Evolutionary conservation across 1,139 yeast genomes (phyloP), one percentile per base, ranked within the genome.

Genomic region (Yamadazyma oceani): DNA sequence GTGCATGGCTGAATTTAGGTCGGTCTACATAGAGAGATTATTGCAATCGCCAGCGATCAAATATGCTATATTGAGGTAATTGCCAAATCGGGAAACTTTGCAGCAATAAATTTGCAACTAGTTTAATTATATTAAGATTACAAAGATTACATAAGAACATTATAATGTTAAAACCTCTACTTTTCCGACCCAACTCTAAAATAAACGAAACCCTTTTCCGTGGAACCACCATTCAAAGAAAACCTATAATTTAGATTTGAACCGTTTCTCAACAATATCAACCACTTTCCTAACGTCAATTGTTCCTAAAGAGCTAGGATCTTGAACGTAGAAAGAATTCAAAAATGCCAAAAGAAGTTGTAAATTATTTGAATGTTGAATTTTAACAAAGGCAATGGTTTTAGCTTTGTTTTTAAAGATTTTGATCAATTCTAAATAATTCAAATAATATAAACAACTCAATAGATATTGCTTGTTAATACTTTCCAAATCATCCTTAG

Each of bases 381-480:
- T 56, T 36, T 60, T 55, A 17, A 70, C 75, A 50, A 56, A 69
- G 7, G 76, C 75, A 39, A 61, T 59, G 4, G 74, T 70, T 42
- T 65, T 66, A 11, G 71, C 56, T 53, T 68, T 69, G 50, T 70
- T 69, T 48, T 69, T 70, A 47, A 66, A 62, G 23, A 71, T 68
- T 34, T 55, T 52, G 26, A 70, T 56, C 42, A 70, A 54, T 31
- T 52, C 54, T 40, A 70, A 56, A 43, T 69, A 60, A 46, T 65
- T 54, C 45, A 70, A 56, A 45, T 67, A 70, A 44, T 65, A 70
- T 42, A 71, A 58, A 41, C 69, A 66, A 37, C 69, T 61, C 31
- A 71, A 56, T 40, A 71, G 58, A 46, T 71, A 70, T 45, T 70
- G 76, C 51, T 70, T 71, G 51, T 71, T 69, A 40, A 62, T 58